Percentiles rank a stretch among this genome's conserved stretches.
Evolutionary conservation across 495 filamentous ascomycete genomes (phyloP).

Genomic region (Hypoxylon trugodes): DNA sequence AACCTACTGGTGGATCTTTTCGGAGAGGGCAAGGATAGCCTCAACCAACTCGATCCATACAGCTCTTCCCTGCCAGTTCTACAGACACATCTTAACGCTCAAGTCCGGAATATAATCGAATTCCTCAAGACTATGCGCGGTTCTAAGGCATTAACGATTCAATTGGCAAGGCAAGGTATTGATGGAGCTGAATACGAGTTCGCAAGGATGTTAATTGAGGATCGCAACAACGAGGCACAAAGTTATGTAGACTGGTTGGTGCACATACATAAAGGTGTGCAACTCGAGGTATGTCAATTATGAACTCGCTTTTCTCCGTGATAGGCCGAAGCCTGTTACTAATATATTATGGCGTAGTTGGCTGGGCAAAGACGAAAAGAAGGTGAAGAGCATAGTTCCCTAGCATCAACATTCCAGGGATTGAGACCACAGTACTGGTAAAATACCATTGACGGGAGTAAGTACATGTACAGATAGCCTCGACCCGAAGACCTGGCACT

Average conservation of each 20-base stretch:
- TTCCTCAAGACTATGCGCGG: constrained; percentile 84
- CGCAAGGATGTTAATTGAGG: constrained; percentile 87
- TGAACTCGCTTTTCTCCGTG: neutral
- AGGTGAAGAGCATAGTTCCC: constrained; percentile 38
- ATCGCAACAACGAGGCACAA: constrained; percentile 96
- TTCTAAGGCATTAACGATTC: constrained; percentile 85
- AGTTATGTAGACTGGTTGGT: constrained; percentile 99
- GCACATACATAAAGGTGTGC: constrained; percentile 89
- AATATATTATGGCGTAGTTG: constrained; percentile 25
- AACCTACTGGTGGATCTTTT: constrained; percentile 93
- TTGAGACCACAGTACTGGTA: constrained; percentile 48
- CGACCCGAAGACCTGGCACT: constrained; percentile 13
- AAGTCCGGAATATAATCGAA: constrained; percentile 91
- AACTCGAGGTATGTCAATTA: constrained; percentile 73
- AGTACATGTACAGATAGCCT: constrained; percentile 8
- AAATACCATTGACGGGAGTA: constrained; percentile 1
- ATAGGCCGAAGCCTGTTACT: constrained; percentile 16
- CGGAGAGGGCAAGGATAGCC: constrained; percentile 74
- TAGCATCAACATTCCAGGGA: constrained; percentile 43
- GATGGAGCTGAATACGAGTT: constrained; percentile 98
- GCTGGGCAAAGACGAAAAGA: constrained; percentile 42
- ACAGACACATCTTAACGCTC: constrained; percentile 92
- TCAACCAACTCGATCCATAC: constrained; percentile 81
- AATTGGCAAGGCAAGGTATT: constrained; percentile 90
- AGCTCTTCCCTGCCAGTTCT: constrained; percentile 78